These are phyloP conservation scores for Colletotrichum melonis DNA, from an alignment of 2,329 filamentous ascomycete species.

Conservation along the genomic window DNA sequence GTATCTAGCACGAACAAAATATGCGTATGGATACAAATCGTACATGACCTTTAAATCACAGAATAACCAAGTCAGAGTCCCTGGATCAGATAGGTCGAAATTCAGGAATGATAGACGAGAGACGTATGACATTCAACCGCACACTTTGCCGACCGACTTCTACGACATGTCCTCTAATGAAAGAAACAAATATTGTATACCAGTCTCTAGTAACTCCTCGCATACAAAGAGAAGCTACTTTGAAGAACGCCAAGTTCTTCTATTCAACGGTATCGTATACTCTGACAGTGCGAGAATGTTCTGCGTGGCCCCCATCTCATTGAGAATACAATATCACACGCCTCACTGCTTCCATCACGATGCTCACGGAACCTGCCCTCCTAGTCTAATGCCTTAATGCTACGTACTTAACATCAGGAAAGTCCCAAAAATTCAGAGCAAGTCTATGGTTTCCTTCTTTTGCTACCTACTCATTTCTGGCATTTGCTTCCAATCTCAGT, in stretches of 20 bases:
- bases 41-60: not conserved
- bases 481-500: not conserved
- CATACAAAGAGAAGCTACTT: not conserved
- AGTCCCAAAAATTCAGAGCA: not conserved
- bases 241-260: too few relatives aligned
- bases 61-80: rapidly evolving
- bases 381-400: too few relatives aligned
- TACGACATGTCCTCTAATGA: not conserved
- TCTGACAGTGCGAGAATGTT: not conserved
- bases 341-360: not conserved
- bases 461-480: not conserved
- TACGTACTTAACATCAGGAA: not conserved
- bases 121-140: not conserved
- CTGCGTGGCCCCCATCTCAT: not conserved
- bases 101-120: not conserved
- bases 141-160: not conserved
- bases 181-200: not conserved
- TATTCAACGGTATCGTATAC: not conserved
- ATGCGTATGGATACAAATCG: too few relatives aligned
- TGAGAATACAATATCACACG: not conserved
- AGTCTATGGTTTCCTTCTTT: not conserved
- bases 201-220: not conserved
- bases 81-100: not conserved
- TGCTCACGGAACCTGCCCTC: not conserved
- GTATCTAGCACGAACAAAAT: too few relatives aligned